These are phyloP conservation scores for Rhizophagus prolifer DNA, from an alignment of 192 early-diverging fungal species.

Conservation along the genomic window DNA sequence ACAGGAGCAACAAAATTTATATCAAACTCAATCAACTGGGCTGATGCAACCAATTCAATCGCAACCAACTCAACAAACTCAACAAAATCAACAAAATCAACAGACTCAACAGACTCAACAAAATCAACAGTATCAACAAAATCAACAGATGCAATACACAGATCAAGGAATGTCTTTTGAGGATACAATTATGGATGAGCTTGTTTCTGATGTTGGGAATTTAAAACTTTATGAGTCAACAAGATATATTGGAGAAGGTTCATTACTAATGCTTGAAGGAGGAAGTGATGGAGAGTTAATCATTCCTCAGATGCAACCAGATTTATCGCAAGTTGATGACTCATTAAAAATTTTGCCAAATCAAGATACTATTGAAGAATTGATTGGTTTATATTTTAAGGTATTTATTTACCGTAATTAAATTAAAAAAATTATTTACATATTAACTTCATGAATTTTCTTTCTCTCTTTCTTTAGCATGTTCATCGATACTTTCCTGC, in stretches of 20 bases:
- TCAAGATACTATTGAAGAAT: not conserved
- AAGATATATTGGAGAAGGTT: constrained; percentile 24
- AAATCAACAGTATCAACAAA: not conserved
- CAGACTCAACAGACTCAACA: not conserved
- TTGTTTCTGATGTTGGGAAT: not conserved
- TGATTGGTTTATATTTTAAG: constrained; percentile 12
- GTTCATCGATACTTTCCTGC: constrained; percentile 22
- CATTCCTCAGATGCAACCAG: not conserved
- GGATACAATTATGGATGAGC: constrained; percentile 1
- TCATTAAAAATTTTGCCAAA: constrained; percentile 5
- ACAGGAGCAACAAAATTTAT: not conserved
- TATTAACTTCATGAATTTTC: not conserved
- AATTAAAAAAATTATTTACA: not conserved
- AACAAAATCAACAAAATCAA: not conserved
- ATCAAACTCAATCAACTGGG: not conserved
- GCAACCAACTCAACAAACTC: not conserved
- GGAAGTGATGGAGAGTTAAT: not conserved
- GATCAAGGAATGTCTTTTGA: not conserved
- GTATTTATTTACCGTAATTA: not conserved
- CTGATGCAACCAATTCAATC: not conserved
- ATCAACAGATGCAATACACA: not conserved
- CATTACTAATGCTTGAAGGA: constrained; percentile 6
- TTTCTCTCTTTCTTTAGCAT: constrained; percentile 8
- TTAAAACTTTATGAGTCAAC: constrained; percentile 23
- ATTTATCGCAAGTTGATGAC: constrained; percentile 2